Evolutionary conservation across 768 basidiomycete species (phyloP).

Genomic region (Tricholoma matsutake): DNA sequence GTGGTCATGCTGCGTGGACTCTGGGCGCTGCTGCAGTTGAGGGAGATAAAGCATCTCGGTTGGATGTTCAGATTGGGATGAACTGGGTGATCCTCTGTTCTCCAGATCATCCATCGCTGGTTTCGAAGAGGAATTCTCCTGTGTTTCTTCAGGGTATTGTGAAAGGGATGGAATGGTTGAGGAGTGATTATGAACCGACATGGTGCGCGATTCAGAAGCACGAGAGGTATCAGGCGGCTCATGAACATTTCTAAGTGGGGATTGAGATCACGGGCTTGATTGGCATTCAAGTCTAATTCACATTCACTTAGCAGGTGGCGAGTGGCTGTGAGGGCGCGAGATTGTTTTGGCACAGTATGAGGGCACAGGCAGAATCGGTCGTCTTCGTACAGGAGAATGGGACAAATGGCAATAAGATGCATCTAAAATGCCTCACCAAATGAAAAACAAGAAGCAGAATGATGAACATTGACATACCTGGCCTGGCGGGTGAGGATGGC

Average conservation of each 20-base stretch:
- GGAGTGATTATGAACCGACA: conserved; percentile 19
- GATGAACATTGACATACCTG: conserved; percentile 10
- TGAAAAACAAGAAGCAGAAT: conserved; percentile 6
- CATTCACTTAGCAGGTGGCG: conserved; percentile 12
- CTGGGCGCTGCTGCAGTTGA: neutral
- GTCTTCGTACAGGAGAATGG: conserved; percentile 23
- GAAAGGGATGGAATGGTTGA: conserved; percentile 11
- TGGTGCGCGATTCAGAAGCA: conserved; percentile 26
- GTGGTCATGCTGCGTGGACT: neutral
- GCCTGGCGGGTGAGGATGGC: conserved; percentile 11
- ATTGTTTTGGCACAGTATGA: conserved; percentile 18
- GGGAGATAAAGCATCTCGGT: neutral
- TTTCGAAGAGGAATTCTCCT: neutral
- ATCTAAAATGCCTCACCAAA: neutral
- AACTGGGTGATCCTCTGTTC: neutral
- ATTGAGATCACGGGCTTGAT: conserved; percentile 9
- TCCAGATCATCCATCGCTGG: neutral
- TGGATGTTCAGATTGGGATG: neutral
- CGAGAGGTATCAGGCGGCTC: conserved; percentile 20
- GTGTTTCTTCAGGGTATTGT: conserved; percentile 9
- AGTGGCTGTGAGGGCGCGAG: conserved; percentile 24
- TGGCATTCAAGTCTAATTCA: neutral
- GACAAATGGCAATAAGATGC: conserved; percentile 18
- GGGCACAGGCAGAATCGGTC: conserved; percentile 19
- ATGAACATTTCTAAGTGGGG: conserved; percentile 1